A percentile compares a stretch with the other conserved stretches of the same genome.
Evolutionary conservation across 257 asterid species (phyloP).

Genomic region (Jaltomata sinuosa): DNA sequence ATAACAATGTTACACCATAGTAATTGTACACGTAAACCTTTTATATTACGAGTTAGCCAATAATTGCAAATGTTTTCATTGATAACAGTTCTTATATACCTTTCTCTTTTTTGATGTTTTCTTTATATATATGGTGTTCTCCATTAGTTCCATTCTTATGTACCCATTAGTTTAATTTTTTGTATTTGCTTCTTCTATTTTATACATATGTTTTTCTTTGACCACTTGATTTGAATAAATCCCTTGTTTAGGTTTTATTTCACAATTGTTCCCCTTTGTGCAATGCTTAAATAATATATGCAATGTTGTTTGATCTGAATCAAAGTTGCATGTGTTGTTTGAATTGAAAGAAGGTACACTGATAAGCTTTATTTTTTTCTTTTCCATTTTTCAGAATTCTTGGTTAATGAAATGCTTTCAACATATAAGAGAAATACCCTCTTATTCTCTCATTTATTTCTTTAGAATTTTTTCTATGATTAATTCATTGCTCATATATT

Average conservation of each 20-base stretch:
- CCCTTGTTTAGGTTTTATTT: too few relatives aligned
- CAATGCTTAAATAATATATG: neutral
- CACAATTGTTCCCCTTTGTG: neutral
- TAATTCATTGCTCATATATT: neutral
- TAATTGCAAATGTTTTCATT: neutral
- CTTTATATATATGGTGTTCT: neutral
- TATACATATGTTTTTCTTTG: too few relatives aligned
- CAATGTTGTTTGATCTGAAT: neutral
- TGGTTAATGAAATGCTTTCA: neutral
- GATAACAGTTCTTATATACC: neutral
- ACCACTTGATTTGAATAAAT: neutral
- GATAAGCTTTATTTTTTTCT: neutral
- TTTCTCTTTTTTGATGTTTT: neutral
- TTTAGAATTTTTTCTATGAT: too few relatives aligned
- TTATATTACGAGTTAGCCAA: neutral
- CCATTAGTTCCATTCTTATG: neutral
- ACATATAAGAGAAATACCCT: neutral
- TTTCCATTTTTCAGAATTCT: neutral
- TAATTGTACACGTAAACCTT: neutral
- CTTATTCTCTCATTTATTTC: neutral
- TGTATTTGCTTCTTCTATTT: too few relatives aligned
- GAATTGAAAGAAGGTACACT: neutral
- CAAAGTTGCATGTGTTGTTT: neutral
- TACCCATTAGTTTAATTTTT: neutral
- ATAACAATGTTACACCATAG: too few relatives aligned